Conservation (phyloP, 495 filamentous ascomycete species). For the Tuber calosporum region DNA sequence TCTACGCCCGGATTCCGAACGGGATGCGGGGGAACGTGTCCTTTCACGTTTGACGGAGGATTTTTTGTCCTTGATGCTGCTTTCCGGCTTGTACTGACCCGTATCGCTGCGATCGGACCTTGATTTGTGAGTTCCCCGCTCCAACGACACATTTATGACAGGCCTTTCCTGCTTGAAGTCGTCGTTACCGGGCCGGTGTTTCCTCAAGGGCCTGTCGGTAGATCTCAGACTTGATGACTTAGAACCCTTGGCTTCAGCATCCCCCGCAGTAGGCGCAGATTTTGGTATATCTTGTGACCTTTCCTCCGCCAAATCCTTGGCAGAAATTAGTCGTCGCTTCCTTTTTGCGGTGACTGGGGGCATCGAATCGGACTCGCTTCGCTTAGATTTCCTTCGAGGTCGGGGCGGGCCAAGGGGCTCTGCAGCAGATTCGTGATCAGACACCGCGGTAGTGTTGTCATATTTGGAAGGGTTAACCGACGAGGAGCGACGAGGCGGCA, state of each 20-base stretch:
- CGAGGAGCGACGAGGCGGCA: conserved; percentile 23
- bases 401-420: conserved; percentile 37
- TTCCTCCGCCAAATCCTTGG: conserved; percentile 35
- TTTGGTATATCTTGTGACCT: conserved; percentile 33
- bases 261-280: conserved; percentile 26
- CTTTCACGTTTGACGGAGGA: conserved; percentile 26
- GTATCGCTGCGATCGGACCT: conserved; percentile 25
- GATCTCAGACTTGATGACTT: background rate
- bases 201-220: conserved; percentile 18
- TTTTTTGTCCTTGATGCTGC: conserved; percentile 27
- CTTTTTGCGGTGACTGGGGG: conserved; percentile 26
- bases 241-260: conserved; percentile 24
- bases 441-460: conserved; percentile 22
- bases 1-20: conserved; percentile 32
- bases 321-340: conserved; percentile 37
- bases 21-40: conserved; percentile 31
- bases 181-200: conserved; percentile 21
- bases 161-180: conserved; percentile 18
- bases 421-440: conserved; percentile 34
- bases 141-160: conserved; percentile 12
- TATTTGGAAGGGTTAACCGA: conserved; percentile 38
- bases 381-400: conserved; percentile 31
- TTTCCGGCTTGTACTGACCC: conserved; percentile 27
- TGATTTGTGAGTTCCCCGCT: conserved; percentile 20
- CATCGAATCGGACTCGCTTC: conserved; percentile 37